Evolutionary conservation across 208 protist species (phyloP), one percentile per base, ranked within the genome.

Genomic region (Leishmania martiniquensis): DNA sequence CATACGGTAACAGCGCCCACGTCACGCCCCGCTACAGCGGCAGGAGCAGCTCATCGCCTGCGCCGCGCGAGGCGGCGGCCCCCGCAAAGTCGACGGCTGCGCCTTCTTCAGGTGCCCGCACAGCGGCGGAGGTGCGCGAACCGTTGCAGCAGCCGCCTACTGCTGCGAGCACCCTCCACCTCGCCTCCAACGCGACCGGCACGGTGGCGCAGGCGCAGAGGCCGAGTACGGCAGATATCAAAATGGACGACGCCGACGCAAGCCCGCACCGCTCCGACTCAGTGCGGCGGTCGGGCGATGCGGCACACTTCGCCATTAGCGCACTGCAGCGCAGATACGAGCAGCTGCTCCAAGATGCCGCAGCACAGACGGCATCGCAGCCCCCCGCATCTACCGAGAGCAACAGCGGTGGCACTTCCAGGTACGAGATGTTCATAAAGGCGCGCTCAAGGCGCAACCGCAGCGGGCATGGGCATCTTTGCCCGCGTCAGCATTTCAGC

Each of bases 281-380:
- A 10, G 20, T 20, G 0, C 39, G 20, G 63, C 49, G 42, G 51
- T 32, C 45, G 57, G n/a, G 67, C 47, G 29, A 55, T 54, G 52
- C 32, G 5, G 0, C 29, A 6, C 29, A 1, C 47, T 1, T 72
- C 29, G 42, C 57, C 25, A 32, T 76, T 13, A 20, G 25, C 37
- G 42, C 17, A 51, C 51, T 87, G 60, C 83, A 81, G 66, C 78
- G 42, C 13, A 70, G 77, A 25, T 87, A 83, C 37, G 83, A 87
- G 17, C 44, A 70, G 45, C 49, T 87, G 25, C 75, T 87, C 15
- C 70, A 80, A 1, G 82, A 77, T 10, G 10, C 77, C 13, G 47
- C 69, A 7, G 42, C 34, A 62, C 65, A 55, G 32, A 12, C 32
- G 34, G 49, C 47, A 42, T 25, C 7, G 29, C 47, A 44, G 59